phyloP scores from a whole-genome alignment of 2,329 filamentous ascomycete species.

The Chaetomium sp. region DNA sequence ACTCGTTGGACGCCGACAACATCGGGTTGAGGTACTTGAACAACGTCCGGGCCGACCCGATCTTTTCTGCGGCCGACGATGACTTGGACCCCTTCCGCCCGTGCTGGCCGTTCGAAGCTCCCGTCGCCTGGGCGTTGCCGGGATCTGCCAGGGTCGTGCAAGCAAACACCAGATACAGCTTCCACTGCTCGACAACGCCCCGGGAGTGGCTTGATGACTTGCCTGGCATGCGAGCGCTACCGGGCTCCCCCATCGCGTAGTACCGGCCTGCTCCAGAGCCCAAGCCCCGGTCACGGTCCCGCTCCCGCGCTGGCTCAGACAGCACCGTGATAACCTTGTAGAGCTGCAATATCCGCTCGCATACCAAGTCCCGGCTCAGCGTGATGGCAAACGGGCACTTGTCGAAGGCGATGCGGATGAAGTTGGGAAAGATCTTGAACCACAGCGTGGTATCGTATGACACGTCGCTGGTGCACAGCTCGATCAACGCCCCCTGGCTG shows the following conservation, averaged over 20 bases:
- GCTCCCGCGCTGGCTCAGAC: constrained; percentile 63
- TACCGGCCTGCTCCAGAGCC: constrained; percentile 38
- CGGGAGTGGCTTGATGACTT: constrained; percentile 71
- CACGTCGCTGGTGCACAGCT: constrained; percentile 90
- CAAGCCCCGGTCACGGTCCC: constrained; percentile 36
- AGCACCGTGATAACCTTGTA: constrained; percentile 75
- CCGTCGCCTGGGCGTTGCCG: constrained; percentile 55
- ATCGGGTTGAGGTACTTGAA: constrained; percentile 91
- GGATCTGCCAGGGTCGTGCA: constrained; percentile 90
- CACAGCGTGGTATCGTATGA: constrained; percentile 92
- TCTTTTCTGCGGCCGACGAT: constrained; percentile 62
- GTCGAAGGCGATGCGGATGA: constrained; percentile 84
- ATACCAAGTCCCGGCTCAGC: constrained; percentile 84
- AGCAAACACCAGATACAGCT: constrained; percentile 91
- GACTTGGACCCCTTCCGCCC: constrained; percentile 71
- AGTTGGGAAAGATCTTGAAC: constrained; percentile 97
- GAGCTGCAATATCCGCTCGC: constrained; percentile 87
- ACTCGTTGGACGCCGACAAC: constrained; percentile 69
- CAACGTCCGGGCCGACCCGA: constrained; percentile 78
- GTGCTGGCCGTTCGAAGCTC: constrained; percentile 60
- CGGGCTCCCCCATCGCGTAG: constrained; percentile 47
- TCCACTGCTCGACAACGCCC: constrained; percentile 94
- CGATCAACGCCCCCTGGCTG: constrained; percentile 78
- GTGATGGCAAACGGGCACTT: constrained; percentile 88
- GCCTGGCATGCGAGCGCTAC: constrained; percentile 44